These are phyloP conservation scores for Aspergillus terreus DNA, from an alignment of 2,329 filamentous ascomycete species.

Conservation along the genomic window DNA sequence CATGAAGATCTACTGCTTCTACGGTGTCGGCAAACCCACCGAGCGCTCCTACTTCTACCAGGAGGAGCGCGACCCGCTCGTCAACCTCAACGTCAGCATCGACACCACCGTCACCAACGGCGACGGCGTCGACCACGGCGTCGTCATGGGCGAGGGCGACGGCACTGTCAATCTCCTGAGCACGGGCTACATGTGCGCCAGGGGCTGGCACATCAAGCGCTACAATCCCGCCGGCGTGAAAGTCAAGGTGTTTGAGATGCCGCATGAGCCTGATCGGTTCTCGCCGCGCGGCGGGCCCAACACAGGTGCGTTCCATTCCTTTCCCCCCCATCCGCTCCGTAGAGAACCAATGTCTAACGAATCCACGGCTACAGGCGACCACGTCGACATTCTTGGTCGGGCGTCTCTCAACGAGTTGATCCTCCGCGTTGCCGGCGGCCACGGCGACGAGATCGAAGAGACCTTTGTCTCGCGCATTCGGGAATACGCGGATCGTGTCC, in stretches of 20 bases:
- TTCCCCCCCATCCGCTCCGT: constrained; percentile 41
- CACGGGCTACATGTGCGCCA: constrained; percentile 93
- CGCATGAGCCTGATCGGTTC: constrained; percentile 89
- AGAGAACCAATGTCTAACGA: not conserved
- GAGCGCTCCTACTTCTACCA: constrained; percentile 92
- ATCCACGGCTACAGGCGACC: constrained; percentile 63
- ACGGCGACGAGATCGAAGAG: constrained; percentile 73
- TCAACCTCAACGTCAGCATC: constrained; percentile 52
- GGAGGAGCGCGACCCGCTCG: constrained; percentile 61
- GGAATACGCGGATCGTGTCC: constrained; percentile 77
- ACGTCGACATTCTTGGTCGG: constrained; percentile 91
- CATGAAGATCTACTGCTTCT: constrained; percentile 96
- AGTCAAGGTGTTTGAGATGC: constrained; percentile 90
- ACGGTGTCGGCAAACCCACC: constrained; percentile 87
- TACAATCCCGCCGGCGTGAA: constrained; percentile 85
- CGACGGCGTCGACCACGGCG: constrained; percentile 68
- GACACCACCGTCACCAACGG: constrained; percentile 48
- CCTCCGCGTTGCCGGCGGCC: constrained; percentile 78
- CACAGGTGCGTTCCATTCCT: constrained; percentile 46
- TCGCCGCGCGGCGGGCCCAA: constrained; percentile 71
- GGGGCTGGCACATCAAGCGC: constrained; percentile 87
- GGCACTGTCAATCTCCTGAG: constrained; percentile 93
- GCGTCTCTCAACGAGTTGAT: constrained; percentile 89
- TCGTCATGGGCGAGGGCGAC: constrained; percentile 94
- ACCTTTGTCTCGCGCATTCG: constrained; percentile 75